phyloP scores from a whole-genome alignment of 148 eudicot species.

The Selenicereus undatus region DNA sequence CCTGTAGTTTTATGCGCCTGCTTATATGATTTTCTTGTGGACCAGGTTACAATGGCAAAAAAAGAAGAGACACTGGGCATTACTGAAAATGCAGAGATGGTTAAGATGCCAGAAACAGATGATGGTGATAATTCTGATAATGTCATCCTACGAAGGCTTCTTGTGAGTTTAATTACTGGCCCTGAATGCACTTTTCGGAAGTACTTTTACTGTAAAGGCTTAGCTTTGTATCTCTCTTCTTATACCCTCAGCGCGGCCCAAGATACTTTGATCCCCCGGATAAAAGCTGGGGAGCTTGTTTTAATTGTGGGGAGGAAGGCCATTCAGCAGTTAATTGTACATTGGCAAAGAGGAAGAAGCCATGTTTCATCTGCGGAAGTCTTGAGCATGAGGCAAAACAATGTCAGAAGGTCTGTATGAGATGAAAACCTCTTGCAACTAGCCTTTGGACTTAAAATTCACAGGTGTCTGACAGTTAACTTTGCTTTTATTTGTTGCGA shows the following conservation, averaged over 20 bases:
- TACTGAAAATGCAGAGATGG: conserved; percentile 26
- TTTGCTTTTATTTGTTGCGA: not conserved
- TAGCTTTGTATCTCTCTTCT: conserved; percentile 38
- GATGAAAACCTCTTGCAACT: not conserved
- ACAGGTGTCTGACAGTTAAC: not conserved
- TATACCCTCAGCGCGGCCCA: conserved; percentile 83
- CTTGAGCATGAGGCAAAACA: conserved; percentile 79
- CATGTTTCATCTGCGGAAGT: conserved; percentile 97
- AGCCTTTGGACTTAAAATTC: not conserved
- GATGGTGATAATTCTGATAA: conserved; percentile 49
- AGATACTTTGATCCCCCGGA: conserved; percentile 97
- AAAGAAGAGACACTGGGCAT: conserved; percentile 34
- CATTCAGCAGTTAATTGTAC: conserved; percentile 67
- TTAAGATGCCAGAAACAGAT: conserved; percentile 31
- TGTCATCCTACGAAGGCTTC: conserved; percentile 73
- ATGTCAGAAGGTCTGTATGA: conserved; percentile 68
- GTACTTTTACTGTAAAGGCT: conserved; percentile 27
- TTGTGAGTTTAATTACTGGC: conserved; percentile 72
- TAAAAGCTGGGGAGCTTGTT: conserved; percentile 89
- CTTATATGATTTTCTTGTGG: not conserved
- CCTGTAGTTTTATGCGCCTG: not conserved
- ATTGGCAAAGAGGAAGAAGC: conserved; percentile 65
- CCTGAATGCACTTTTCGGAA: conserved; percentile 29
- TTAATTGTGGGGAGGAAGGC: conserved; percentile 94
- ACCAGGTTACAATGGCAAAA: conserved; percentile 36